Evolutionary conservation across 805 yeast species (phyloP).

Genomic region (Suhomyces kilbournensis): DNA sequence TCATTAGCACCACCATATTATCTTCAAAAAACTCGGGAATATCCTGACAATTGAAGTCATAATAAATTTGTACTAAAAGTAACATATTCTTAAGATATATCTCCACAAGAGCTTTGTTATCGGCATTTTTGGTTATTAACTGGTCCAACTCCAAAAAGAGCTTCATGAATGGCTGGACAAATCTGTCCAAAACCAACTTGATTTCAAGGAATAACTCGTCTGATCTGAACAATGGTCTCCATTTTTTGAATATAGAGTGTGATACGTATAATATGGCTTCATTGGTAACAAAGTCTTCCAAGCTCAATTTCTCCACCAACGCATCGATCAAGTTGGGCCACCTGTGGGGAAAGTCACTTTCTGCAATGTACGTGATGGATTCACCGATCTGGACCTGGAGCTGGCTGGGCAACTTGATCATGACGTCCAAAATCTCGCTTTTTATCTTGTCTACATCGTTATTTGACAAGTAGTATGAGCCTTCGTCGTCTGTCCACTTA

Average conservation of each 20-base stretch:
- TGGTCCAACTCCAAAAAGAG: slow-evolving; percentile 66
- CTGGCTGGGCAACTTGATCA: slow-evolving; percentile 77
- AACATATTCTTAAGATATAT: slow-evolving; percentile 68
- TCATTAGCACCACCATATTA: slow-evolving; percentile 73
- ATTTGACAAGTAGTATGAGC: slow-evolving; percentile 60
- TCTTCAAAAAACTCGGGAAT: slow-evolving; percentile 98
- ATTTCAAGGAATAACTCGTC: slow-evolving; percentile 88
- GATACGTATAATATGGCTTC: slow-evolving; percentile 89
- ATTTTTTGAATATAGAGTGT: slow-evolving; percentile 91
- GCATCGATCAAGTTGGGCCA: slow-evolving; percentile 82
- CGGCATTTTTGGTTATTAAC: slow-evolving; percentile 47
- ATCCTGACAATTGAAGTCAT: slow-evolving; percentile 95
- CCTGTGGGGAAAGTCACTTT: slow-evolving; percentile 87
- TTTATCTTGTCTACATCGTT: slow-evolving; percentile 70
- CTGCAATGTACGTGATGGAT: slow-evolving; percentile 88
- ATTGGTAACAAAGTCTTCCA: slow-evolving; percentile 67
- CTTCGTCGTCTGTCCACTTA: slow-evolving; percentile 89
- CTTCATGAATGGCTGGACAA: slow-evolving; percentile 74
- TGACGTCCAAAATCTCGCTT: slow-evolving; percentile 73
- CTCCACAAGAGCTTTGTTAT: slow-evolving; percentile 49
- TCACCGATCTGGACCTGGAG: slow-evolving; percentile 95
- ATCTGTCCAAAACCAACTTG: slow-evolving; percentile 78
- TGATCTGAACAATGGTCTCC: slow-evolving; percentile 93
- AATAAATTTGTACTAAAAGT: slow-evolving; percentile 75
- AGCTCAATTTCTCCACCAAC: slow-evolving; percentile 62